Evolutionary conservation across 257 asterid species (phyloP), one percentile per base, ranked within the genome.

Genomic region (Schizonepeta tenuifolia): DNA sequence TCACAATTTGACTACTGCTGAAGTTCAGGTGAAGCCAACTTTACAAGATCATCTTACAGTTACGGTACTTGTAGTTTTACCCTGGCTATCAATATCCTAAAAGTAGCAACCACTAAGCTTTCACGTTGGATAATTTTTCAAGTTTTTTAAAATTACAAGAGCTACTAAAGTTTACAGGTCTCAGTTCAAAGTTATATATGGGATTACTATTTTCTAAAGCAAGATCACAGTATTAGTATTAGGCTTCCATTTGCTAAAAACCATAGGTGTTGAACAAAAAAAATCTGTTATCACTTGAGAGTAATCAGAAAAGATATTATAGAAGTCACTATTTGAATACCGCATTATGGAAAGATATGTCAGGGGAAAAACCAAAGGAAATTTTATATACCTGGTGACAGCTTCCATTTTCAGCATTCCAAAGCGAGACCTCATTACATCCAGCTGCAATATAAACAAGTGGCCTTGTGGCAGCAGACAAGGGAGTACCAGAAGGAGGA

Each of bases 371-470:
- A 64, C 55, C 55, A 31, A 53, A 55, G 5, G 26, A 31, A 58
- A 50, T 59, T 60, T 46, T 69, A 65, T 11, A 35, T 83, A 92
- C 98, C 99, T 95, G 98, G 81, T 95, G 99, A 82, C 99, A 89
- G 90, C 98, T 92, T 50, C 97, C 97, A 65, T 88, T 89, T 86
- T 95, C 99, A 44, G 98, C 97, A 83, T 92, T 90, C 99, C 98
- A 92, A 58, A 95, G 99, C 73, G 98, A 92, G 69, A 92, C 95
- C 80, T 95, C 96, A 79, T 92, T 92, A 72, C 94, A 87, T 57
- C 99, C 98, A 65, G 99, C 99, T 47, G 99, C 98, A 63, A 87
- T 98, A 85, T 95, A 92, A 40, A 92, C 86, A 76, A 92, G 95
- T 36, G 99, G 99, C 83, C 98, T 92, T 55, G 98, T 88, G 53